Evolutionary conservation across 2,329 filamentous ascomycete genomes (phyloP), one percentile per base, ranked within the genome.

Genomic region (Cytospora schulzeri): DNA sequence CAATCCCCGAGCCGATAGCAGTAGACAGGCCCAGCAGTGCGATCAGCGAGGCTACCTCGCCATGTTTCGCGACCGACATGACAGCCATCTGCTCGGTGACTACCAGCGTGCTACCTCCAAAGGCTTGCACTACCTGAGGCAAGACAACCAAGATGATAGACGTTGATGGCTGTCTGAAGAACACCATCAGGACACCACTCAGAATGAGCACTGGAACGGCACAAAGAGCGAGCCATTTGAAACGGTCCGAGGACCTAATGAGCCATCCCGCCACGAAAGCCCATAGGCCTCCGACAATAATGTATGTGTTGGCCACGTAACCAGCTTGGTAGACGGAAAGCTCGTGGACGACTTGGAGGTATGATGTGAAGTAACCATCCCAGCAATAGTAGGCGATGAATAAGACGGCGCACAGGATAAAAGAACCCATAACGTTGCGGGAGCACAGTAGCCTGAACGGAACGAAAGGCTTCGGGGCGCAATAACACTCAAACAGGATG

Each of bases 101-200:
- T 26, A 85, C 78, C 5, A 85, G 74, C 3, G 81, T 83, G 45
- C 82, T 82, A 15, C 83, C 83, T 2, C 77, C 78, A 65, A 84
- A 77, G 22, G 84, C 83, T 61, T 85, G 82, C 68, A 86, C 82
- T 63, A 86, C 80, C 69, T 85, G 83, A 65, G 80, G 83, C 79
- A 85, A 81, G 63, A 85, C 73, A 11, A 86, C 71, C 72, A 81
- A 84, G 38, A 79, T 76, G 28, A 85, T 78, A 28, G 77, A 73
- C 14, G 74, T 73, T 41, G 78, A 76, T 54, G 83, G 80, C 41
- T 77, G 77, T 45, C 84, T 82, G 73, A 81, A 85, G 28, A 82
- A 64, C 60, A 85, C 79, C 83, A 86, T 83, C 51, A 85, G 70
- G 14, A 79, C 74, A 12, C 84, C 75, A 1, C 83, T 83, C 4